phyloP scores from a whole-genome alignment of 495 filamentous ascomycete species.

The Bryoglossum gracile region DNA sequence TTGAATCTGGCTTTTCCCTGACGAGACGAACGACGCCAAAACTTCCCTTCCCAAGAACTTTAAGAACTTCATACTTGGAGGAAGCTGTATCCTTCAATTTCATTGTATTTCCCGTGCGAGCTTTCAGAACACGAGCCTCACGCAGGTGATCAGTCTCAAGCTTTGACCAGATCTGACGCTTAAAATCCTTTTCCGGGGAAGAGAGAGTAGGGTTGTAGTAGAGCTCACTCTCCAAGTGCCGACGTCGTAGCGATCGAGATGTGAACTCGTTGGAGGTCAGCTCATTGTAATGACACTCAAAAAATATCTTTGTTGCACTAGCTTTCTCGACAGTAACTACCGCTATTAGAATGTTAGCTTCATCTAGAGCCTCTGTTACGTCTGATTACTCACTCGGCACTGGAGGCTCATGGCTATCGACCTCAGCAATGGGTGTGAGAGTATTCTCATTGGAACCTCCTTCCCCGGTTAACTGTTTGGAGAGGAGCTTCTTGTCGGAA shows the following conservation, averaged over 20 bases:
- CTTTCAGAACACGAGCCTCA: constrained; percentile 60
- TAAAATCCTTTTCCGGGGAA: constrained; percentile 46
- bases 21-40: constrained; percentile 89
- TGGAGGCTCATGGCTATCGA: constrained; percentile 7
- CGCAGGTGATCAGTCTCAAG: constrained; percentile 73
- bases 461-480: constrained; percentile 6
- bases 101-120: constrained; percentile 26
- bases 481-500: constrained; percentile 15
- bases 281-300: constrained; percentile 76
- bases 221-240: constrained; percentile 59
- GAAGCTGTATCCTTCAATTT: constrained; percentile 32
- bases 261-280: constrained; percentile 45
- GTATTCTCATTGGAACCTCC: constrained; percentile 14
- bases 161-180: constrained; percentile 49
- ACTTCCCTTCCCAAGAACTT: constrained; percentile 88
- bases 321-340: constrained; percentile 70
- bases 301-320: constrained; percentile 73
- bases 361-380: not conserved
- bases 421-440: constrained; percentile 22
- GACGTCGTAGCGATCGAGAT: constrained; percentile 57
- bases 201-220: constrained; percentile 41
- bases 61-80: constrained; percentile 66
- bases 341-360: constrained; percentile 27
- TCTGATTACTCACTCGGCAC: constrained; percentile 25
- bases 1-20: constrained; percentile 45